phyloP scores from a whole-genome alignment of 495 filamentous ascomycete genomes.

The Oleoguttula mirabilis region DNA sequence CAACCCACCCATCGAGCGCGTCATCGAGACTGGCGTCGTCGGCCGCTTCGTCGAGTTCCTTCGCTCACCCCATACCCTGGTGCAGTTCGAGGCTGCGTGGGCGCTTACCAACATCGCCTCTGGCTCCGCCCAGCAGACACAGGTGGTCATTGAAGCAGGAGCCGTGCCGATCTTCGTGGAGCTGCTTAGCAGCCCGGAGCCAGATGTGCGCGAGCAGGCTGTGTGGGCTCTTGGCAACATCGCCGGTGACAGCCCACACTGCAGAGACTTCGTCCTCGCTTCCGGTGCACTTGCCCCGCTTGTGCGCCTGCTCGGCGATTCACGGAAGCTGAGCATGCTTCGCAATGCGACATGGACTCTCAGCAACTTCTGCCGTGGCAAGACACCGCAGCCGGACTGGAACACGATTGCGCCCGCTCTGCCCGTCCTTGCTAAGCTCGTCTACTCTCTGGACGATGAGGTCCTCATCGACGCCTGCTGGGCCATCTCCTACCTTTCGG shows the following conservation, averaged over 20 bases:
- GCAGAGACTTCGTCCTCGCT: constrained; percentile 87
- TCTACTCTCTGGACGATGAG: constrained; percentile 97
- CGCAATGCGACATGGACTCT: constrained; percentile 98
- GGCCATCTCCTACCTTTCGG: constrained; percentile 99
- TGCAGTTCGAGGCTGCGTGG: constrained; percentile 99
- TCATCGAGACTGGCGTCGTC: constrained; percentile 98
- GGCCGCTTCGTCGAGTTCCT: constrained; percentile 97
- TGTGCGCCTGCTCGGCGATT: constrained; percentile 80
- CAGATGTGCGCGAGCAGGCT: constrained; percentile 96
- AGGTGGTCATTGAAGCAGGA: constrained; percentile 96
- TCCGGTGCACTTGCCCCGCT: constrained; percentile 84
- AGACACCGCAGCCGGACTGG: constrained; percentile 98
- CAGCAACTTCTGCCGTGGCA: constrained; percentile 99
- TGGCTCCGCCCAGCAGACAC: constrained; percentile 91
- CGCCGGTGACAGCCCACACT: constrained; percentile 94
- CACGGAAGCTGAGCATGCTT: constrained; percentile 98
- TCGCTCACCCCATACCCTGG: constrained; percentile 91
- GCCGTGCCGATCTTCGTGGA: constrained; percentile 98
- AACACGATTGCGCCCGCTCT: constrained; percentile 87
- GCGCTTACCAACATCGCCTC: constrained; percentile 99
- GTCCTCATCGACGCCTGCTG: constrained; percentile 99
- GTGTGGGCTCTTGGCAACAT: constrained; percentile 99
- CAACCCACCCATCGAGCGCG: constrained; percentile 97
- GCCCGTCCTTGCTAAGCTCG: constrained; percentile 92
- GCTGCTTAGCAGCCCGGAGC: constrained; percentile 85